These are phyloP conservation scores for Chlamydomonas sp. DNA, from an alignment of 139 green algal genomes.

Conservation along the genomic window DNA sequence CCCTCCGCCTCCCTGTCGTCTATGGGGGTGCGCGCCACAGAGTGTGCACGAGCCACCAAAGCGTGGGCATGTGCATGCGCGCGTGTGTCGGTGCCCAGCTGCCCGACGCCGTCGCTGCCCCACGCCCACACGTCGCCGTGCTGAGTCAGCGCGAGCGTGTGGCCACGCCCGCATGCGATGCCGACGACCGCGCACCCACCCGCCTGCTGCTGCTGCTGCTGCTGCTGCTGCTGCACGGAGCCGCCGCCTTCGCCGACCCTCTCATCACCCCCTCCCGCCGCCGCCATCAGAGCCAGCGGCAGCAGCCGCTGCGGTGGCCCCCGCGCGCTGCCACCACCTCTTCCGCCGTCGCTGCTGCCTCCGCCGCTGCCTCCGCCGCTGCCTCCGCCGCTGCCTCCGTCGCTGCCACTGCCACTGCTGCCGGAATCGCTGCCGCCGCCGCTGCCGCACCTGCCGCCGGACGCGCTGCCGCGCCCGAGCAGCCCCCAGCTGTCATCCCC, in stretches of 20 bases:
- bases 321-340: not conserved
- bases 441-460: conserved; percentile 15
- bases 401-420: not conserved
- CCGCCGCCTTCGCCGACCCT: too few relatives aligned
- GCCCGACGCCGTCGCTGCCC: conserved; percentile 47
- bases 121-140: conserved; percentile 51
- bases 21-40: too few relatives aligned
- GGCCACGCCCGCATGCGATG: conserved; percentile 21
- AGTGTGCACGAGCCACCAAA: too few relatives aligned
- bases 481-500: conserved; percentile 31
- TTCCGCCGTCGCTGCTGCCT: not conserved
- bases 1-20: too few relatives aligned
- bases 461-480: conserved; percentile 14
- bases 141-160: conserved; percentile 40
- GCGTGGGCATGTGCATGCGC: conserved; percentile 16
- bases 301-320: not conserved
- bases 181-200: not conserved
- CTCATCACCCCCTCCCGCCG: too few relatives aligned
- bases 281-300: too few relatives aligned
- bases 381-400: not conserved
- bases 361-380: not conserved
- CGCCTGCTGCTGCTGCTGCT: not conserved
- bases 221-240: not conserved
- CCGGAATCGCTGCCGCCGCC: not conserved
- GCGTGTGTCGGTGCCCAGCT: too few relatives aligned